Evolutionary conservation across 2,329 filamentous ascomycete genomes (phyloP).

Genomic region (Alternaria ethzedia): DNA sequence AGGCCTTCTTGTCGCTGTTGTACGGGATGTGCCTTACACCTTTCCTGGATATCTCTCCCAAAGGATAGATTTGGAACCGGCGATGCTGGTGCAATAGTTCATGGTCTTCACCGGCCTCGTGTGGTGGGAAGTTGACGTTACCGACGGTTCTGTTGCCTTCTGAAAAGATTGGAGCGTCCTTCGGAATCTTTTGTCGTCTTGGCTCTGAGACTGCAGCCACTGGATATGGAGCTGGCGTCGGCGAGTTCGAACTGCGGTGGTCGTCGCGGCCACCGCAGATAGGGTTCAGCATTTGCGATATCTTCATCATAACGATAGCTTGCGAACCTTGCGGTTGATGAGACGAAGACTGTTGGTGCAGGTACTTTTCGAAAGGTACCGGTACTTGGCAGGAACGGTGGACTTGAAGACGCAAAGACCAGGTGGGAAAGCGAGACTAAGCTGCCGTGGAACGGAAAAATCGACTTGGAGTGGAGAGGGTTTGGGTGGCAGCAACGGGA

Average conservation of each 20-base stretch:
- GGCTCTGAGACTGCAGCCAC: constrained; percentile 11
- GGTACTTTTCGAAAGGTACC: constrained; percentile 22
- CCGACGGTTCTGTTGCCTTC: constrained; percentile 67
- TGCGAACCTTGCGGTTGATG: background rate
- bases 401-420: constrained; percentile 25
- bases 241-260: constrained; percentile 19
- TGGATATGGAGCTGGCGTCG: constrained; percentile 14
- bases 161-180: constrained; percentile 68
- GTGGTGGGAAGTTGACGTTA: constrained; percentile 74
- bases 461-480: constrained; percentile 18
- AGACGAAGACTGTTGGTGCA: background rate
- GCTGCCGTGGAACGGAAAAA: constrained; percentile 31
- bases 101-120: constrained; percentile 65
- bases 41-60: constrained; percentile 62
- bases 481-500: constrained; percentile 26
- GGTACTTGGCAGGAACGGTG: constrained; percentile 16
- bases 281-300: constrained; percentile 51
- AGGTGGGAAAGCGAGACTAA: constrained; percentile 19
- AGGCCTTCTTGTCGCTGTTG: constrained; percentile 91
- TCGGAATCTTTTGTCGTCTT: constrained; percentile 64
- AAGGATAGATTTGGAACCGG: constrained; percentile 70
- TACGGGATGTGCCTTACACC: constrained; percentile 78
- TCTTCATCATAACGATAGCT: constrained; percentile 41
- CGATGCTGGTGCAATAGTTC: constrained; percentile 64
- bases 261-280: constrained; percentile 25